Percentiles rank a stretch among this genome's conserved stretches.
These are phyloP conservation scores for Bolboschoenoplectus hybrid DNA, from an alignment of 202 grass and related monocot species.

Conservation along the genomic window DNA sequence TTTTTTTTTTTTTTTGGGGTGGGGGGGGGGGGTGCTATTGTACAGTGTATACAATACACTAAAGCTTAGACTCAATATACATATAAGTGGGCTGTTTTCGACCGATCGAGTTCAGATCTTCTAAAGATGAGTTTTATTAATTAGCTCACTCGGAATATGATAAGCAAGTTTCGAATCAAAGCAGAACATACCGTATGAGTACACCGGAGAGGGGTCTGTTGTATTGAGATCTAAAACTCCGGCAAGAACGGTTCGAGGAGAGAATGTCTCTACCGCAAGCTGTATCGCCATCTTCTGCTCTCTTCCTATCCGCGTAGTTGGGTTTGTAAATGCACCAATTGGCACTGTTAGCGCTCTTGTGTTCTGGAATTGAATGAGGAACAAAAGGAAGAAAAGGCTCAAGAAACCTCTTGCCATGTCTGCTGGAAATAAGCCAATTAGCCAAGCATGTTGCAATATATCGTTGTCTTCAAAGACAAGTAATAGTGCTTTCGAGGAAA, in stretches of 20 bases:
- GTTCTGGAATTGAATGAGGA: neutral
- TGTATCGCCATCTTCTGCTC: conserved; percentile 13
- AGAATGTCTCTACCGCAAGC: neutral
- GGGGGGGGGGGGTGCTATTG: too few species aligned
- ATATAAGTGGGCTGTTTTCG: too few species aligned
- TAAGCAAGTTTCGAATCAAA: neutral
- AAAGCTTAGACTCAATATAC: too few species aligned
- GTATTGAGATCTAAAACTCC: conserved; percentile 19
- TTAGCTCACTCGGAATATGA: neutral
- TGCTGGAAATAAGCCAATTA: too few species aligned
- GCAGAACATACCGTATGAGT: neutral
- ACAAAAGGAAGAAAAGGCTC: neutral
- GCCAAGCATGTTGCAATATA: too few species aligned
- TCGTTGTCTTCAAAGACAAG: neutral
- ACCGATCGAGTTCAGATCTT: too few species aligned
- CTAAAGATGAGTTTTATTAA: too few species aligned
- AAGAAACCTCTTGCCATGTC: neutral
- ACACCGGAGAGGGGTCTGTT: neutral
- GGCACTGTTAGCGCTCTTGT: neutral
- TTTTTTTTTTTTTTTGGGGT: too few species aligned
- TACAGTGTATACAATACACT: too few species aligned
- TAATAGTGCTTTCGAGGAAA: too few species aligned
- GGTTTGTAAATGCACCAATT: conserved; percentile 22
- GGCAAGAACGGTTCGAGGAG: neutral
- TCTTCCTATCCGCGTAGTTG: conserved; percentile 1